Percentiles rank a stretch among this genome's conserved stretches.
These are phyloP conservation scores for Sinapis alba DNA, from an alignment of 441 rosid species.

Conservation along the genomic window DNA sequence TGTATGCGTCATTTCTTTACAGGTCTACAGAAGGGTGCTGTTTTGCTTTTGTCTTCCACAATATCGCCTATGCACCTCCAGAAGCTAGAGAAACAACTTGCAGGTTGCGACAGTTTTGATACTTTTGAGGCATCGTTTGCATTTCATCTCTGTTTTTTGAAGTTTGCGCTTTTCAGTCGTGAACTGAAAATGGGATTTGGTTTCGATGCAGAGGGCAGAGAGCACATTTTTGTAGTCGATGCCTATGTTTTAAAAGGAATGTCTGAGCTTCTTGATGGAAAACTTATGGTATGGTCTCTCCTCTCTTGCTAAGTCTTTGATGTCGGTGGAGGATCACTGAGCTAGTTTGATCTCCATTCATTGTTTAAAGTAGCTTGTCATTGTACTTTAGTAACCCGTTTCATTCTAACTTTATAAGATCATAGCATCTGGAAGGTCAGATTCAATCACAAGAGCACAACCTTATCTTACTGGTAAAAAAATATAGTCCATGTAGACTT, in stretches of 20 bases:
- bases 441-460: slow-evolving; percentile 73
- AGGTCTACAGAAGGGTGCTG: slow-evolving; percentile 65
- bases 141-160: slow-evolving; percentile 12
- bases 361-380: background rate
- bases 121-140: slow-evolving; percentile 4
- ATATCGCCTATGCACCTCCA: slow-evolving; percentile 55
- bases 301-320: slow-evolving; percentile 13
- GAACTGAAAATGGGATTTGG: slow-evolving; percentile 22
- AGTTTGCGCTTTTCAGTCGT: slow-evolving; percentile 11
- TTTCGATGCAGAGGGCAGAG: slow-evolving; percentile 57
- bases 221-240: slow-evolving; percentile 55
- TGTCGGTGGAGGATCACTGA: slow-evolving; percentile 15
- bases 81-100: slow-evolving; percentile 61
- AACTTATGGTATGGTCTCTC: slow-evolving; percentile 58
- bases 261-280: slow-evolving; percentile 63
- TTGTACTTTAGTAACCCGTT: slow-evolving; percentile 27
- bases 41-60: slow-evolving; percentile 64
- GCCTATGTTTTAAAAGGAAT: slow-evolving; percentile 68
- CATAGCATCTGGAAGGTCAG: slow-evolving; percentile 77
- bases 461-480: slow-evolving; percentile 81
- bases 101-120: slow-evolving; percentile 47
- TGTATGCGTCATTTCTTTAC: slow-evolving; percentile 26
- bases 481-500: slow-evolving; percentile 20
- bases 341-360: slow-evolving; percentile 19
- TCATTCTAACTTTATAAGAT: slow-evolving; percentile 49